Percentiles rank a stretch among this genome's conserved stretches.
Evolutionary conservation across 768 basidiomycete species (phyloP).

Genomic region (Tricholoma terreum): DNA sequence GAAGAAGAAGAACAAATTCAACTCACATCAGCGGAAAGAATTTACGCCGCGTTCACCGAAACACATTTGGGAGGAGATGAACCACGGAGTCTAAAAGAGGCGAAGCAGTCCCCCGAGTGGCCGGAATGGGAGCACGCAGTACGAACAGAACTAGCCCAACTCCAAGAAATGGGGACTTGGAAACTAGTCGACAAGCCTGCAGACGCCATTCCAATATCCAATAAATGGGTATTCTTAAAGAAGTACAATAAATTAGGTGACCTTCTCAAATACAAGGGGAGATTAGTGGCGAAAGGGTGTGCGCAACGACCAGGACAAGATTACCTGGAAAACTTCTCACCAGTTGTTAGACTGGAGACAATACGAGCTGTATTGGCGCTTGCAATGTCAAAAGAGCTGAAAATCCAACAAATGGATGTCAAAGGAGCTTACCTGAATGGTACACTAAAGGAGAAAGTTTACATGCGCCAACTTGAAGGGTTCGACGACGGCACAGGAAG

Average conservation of each 20-base stretch:
- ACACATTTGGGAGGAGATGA: too few species aligned
- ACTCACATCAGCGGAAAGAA: too few species aligned
- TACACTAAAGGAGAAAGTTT: slow-evolving; percentile 23
- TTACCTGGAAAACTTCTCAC: slow-evolving; percentile 25
- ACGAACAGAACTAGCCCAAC: not conserved
- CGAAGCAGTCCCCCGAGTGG: too few species aligned
- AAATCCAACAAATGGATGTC: slow-evolving; percentile 7
- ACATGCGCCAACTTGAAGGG: slow-evolving; percentile 12
- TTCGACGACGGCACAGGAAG: not conserved
- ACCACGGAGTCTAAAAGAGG: too few species aligned
- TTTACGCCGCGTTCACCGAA: too few species aligned
- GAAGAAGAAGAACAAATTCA: too few species aligned
- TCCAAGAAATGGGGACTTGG: slow-evolving; percentile 1
- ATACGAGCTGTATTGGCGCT: slow-evolving; percentile 21
- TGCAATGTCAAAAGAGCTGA: slow-evolving; percentile 6
- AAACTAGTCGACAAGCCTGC: slow-evolving; percentile 6
- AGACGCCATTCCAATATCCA: slow-evolving; percentile 11
- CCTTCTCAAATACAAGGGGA: slow-evolving; percentile 10
- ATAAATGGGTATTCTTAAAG: slow-evolving; percentile 14
- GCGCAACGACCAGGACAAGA: slow-evolving; percentile 33
- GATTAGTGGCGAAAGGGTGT: slow-evolving; percentile 21
- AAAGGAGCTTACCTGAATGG: slow-evolving; percentile 8
- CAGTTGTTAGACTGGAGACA: slow-evolving; percentile 12
- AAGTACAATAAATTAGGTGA: slow-evolving; percentile 28
- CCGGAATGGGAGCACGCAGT: slow-evolving; percentile 1